Base-by-base conservation (phyloP, 2,329 filamentous ascomycete genomes). In the Plenodomus biglobosus region DNA sequence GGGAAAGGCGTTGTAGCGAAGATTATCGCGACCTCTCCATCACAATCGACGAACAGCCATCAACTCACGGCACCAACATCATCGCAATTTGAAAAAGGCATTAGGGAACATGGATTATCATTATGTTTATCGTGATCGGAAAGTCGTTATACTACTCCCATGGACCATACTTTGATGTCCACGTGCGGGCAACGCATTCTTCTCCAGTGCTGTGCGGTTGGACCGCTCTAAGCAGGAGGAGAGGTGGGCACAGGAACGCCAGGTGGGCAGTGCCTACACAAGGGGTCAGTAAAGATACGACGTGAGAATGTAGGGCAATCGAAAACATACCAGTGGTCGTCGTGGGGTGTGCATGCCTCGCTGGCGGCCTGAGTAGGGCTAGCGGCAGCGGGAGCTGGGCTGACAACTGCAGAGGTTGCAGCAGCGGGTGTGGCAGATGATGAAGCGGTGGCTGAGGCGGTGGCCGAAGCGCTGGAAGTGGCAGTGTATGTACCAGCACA, bases 401-500 rank as follows among this genome's bases (percentile, higher is more conserved):
- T 40, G 8, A 41, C 43, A 11, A 42, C 34, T 17, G 42, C 42
- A 20, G 18, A 27, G 30, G 42, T 47, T 8, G 46, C 41, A 27
- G 41, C 43, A 19, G 42, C 49, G 13, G 47, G 45, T 3, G 55
- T 47, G 2, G 55, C 38, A 30, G 43, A 44, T 35, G 42, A 40
- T 3, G 42, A 38, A 7, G 55, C 42, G 17, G 41, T 49, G 18
- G 40, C 45, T 38, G 48, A 16, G 10, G 39, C 17, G 15, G 5
- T 18, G 18, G 35, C 35, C 16, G 35, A 37, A 37, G 35, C 7
- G 7, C 46, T 48, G 3, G 46, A 38, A 13, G 58, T 56, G 11
- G 57, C 40, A 37, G 51, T 48, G 46, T 53, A 62, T 7, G 56
- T 73, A 2, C 84, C 84, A 0, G 79, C 66, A 64, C 85, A 88